Evolutionary conservation across 2,329 filamentous ascomycete genomes (phyloP).

Genomic region (Fusarium sp.): DNA sequence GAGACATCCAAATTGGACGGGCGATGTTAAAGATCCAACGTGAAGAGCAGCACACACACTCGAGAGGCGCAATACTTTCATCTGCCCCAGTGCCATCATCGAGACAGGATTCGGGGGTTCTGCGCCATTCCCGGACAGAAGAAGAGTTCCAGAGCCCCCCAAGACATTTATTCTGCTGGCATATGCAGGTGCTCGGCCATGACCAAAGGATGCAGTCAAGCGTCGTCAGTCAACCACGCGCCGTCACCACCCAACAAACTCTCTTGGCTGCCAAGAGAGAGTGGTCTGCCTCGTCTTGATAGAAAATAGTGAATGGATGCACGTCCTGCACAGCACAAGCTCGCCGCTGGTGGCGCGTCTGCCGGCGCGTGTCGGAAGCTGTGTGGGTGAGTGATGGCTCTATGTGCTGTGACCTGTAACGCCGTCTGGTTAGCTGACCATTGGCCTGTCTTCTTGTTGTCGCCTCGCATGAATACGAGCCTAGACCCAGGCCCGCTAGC

Average conservation of each 20-base stretch:
- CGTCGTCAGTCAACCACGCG: constrained; percentile 22
- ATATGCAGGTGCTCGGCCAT: constrained; percentile 16
- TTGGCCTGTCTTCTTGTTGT: constrained; percentile 20
- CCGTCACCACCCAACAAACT: constrained; percentile 31
- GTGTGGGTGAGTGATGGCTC: constrained; percentile 29
- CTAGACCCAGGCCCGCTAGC: constrained; percentile 4
- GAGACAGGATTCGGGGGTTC: constrained; percentile 17
- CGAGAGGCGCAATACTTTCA: constrained; percentile 11
- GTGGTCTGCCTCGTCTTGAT: not conserved
- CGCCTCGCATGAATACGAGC: constrained; percentile 46
- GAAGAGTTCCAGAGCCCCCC: constrained; percentile 1
- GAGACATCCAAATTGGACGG: constrained; percentile 11
- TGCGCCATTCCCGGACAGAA: constrained; percentile 18
- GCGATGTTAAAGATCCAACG: constrained; percentile 19
- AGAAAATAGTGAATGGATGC: not conserved
- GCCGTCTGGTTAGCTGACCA: constrained; percentile 31
- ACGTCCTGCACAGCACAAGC: not conserved
- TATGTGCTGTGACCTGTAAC: constrained; percentile 40
- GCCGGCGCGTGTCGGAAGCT: constrained; percentile 37
- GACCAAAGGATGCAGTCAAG: constrained; percentile 19
- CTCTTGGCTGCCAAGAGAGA: constrained; percentile 13
- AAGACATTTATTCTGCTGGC: constrained; percentile 9
- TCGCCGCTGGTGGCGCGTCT: constrained; percentile 33
- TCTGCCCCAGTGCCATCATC: constrained; percentile 8
- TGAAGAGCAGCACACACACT: constrained; percentile 30